These are phyloP conservation scores for Bonia amplexicaulis DNA, from an alignment of 176 grass and related monocot genomes.

Conservation along the genomic window DNA sequence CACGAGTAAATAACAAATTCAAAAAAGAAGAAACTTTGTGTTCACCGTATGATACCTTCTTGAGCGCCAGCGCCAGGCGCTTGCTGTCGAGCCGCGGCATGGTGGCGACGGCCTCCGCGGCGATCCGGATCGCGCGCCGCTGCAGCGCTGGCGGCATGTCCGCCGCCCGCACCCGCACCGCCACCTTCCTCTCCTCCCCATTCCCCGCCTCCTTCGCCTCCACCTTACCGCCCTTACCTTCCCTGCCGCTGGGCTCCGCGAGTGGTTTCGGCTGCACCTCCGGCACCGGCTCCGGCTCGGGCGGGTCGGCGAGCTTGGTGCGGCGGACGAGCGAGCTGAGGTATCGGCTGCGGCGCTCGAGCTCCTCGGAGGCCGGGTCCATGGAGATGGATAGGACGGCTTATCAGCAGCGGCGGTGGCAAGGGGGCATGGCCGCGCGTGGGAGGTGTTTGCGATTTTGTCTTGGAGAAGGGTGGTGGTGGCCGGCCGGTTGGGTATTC, in stretches of 20 bases:
- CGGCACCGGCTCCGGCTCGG: background rate
- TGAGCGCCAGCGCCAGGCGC: slow-evolving; percentile 83
- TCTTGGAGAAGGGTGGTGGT: background rate
- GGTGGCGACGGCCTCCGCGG: slow-evolving; percentile 49
- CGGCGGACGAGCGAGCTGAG: slow-evolving; percentile 77
- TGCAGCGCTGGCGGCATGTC: slow-evolving; percentile 75
- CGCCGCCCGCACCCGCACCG: slow-evolving; percentile 59
- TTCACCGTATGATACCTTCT: slow-evolving; percentile 48
- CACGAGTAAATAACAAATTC: background rate
- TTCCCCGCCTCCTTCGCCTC: background rate
- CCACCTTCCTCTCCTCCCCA: slow-evolving; percentile 43
- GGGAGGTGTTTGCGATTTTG: slow-evolving; percentile 8
- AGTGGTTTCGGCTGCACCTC: background rate
- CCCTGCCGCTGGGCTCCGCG: background rate
- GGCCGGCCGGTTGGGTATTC: slow-evolving; percentile 28
- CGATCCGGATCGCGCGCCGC: slow-evolving; percentile 74
- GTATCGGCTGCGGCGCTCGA: slow-evolving; percentile 80
- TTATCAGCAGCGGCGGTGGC: slow-evolving; percentile 13
- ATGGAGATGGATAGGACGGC: background rate
- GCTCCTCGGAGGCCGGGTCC: slow-evolving; percentile 69
- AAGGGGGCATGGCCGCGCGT: background rate
- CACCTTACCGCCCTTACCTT: slow-evolving; percentile 27
- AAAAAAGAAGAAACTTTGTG: background rate
- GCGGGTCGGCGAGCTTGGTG: slow-evolving; percentile 54
- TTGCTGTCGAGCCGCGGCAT: slow-evolving; percentile 85